Evolutionary conservation across 225 moss, liverwort and hornwort species (phyloP).

Genomic region (Climacium dendroides): DNA sequence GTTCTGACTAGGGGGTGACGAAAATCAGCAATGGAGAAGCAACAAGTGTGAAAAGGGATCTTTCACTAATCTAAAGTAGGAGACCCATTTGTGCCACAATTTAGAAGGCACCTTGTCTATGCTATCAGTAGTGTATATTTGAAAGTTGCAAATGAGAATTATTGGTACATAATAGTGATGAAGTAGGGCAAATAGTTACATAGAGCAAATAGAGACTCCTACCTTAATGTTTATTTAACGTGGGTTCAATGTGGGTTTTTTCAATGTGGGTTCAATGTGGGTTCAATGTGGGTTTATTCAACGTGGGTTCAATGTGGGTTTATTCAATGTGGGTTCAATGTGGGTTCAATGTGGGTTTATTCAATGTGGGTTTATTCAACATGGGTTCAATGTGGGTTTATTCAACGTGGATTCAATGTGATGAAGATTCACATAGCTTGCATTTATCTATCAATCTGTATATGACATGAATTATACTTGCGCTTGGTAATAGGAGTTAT

Average conservation of each 20-base stretch:
- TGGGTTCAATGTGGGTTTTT: not conserved
- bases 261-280: accelerated
- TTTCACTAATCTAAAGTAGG: not conserved
- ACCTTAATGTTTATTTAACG: accelerated
- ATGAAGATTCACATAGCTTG: not conserved
- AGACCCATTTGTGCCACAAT: not conserved
- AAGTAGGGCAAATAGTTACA: not conserved
- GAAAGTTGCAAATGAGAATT: not conserved
- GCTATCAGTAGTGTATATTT: not conserved
- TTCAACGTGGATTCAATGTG: accelerated
- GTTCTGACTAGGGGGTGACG: not conserved
- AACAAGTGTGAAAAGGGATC: not conserved
- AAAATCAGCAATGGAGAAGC: not conserved
- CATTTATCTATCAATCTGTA: not conserved
- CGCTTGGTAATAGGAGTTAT: not conserved
- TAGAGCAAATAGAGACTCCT: not conserved
- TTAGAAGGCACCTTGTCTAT: too few relatives aligned
- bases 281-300: not conserved
- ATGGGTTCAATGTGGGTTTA: not conserved
- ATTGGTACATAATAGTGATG: not conserved
- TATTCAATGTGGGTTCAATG: accelerated
- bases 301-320: not conserved
- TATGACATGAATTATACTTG: not conserved
- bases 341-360: too few relatives aligned
- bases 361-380: accelerated